Evolutionary conservation across 257 asterid species (phyloP).

Genomic region (Linaria vulgaris): DNA sequence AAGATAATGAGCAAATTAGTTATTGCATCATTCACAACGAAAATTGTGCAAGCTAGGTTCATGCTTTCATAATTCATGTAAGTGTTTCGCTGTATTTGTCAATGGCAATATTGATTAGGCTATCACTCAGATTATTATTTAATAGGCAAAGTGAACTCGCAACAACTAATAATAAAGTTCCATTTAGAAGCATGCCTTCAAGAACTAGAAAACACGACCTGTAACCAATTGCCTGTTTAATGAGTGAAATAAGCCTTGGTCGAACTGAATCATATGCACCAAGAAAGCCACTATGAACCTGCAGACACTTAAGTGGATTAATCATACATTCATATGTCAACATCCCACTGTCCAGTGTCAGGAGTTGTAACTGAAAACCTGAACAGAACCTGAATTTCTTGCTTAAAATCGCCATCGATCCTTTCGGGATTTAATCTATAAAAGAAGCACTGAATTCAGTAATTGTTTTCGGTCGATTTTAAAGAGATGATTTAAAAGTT

Average conservation of each 20-base stretch:
- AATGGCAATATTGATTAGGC: not conserved
- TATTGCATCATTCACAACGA: slow-evolving; percentile 13
- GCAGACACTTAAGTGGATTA: slow-evolving; percentile 32
- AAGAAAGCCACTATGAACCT: slow-evolving; percentile 96
- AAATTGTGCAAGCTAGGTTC: too few species aligned
- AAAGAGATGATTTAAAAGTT: slow-evolving; percentile 6
- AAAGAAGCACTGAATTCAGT: slow-evolving; percentile 28
- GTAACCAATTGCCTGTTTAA: slow-evolving; percentile 75
- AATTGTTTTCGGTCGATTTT: slow-evolving; percentile 13
- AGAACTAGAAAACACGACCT: slow-evolving; percentile 33
- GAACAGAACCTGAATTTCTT: slow-evolving; percentile 74
- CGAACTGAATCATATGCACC: slow-evolving; percentile 95
- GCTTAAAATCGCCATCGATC: slow-evolving; percentile 88
- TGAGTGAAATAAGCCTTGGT: slow-evolving; percentile 70
- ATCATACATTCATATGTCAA: slow-evolving; percentile 15
- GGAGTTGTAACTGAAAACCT: too few species aligned
- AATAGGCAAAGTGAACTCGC: not conserved
- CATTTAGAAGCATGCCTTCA: not conserved
- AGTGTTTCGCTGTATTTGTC: too few species aligned
- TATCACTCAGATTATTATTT: not conserved
- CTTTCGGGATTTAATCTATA: slow-evolving; percentile 95
- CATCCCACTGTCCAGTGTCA: not conserved
- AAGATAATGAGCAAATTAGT: not conserved
- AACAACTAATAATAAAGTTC: not conserved
- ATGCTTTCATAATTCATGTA: too few species aligned